Evolutionary conservation across 2,329 filamentous ascomycete genomes (phyloP), one percentile per base, ranked within the genome.

Genomic region (Phoma sp.): DNA sequence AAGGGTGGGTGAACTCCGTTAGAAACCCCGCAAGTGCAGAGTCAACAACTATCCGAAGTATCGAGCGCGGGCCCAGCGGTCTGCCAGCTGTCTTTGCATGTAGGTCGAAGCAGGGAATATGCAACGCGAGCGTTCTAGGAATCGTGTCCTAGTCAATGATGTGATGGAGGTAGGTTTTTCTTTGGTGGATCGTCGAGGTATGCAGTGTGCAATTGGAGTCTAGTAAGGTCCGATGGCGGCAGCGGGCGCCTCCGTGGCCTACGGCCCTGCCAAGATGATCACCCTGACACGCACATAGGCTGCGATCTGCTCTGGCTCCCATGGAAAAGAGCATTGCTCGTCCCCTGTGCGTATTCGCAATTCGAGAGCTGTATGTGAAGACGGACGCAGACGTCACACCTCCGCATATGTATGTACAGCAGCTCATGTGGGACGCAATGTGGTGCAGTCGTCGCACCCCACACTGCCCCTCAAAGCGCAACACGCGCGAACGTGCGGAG

Each of bases 81-180:
- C 82, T 65, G 78, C 82, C 60, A 80, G 78, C 68, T 82, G 68
- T 62, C 82, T 80, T 77, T 72, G 80, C 82, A 84, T 84, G 73
- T 77, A 81, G 47, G 47, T 47, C 47, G 42, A 35, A 43, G 52
- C 45, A 35, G 50, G 44, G 41, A 58, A 61, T 46, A 58, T 43
- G 54, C 49, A 58, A 18, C 27, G 10, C 9, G 35, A 11, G 13
- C 9, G 14, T 3, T 41, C 14, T 29, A 13, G 23, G 18, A 9
- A 32, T n/a, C 2, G 51, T 45, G 30, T 37, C 30, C 47, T 40
- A 30, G 39, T 41, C 27, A 44, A 46, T 30, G 39, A 54, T 41
- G 49, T 40, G 58, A 55, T 29, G 43, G 57, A 40, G 59, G 52
- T 53, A 57, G 53, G 32, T 33, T 64, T 66, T 67, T 32, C 24